phyloP scores from a whole-genome alignment of 169 alveolate genomes.

The Eimeria acervulina region DNA sequence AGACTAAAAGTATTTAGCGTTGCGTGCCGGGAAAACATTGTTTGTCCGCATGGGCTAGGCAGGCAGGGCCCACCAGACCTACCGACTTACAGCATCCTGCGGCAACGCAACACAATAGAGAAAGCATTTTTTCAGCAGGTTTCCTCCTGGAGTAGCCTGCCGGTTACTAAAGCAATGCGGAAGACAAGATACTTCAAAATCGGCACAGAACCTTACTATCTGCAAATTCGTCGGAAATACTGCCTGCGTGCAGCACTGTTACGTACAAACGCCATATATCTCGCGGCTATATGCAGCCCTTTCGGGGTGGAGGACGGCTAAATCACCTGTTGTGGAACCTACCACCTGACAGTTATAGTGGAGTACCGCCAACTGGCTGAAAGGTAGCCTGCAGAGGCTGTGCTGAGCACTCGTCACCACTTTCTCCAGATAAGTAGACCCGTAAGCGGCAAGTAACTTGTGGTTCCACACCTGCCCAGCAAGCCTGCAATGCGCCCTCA shows the following conservation, averaged over 20 bases:
- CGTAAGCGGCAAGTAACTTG: not conserved
- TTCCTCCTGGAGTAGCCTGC: not conserved
- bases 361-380: not conserved
- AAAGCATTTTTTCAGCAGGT: not conserved
- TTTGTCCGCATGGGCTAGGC: not conserved
- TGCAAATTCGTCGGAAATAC: not conserved
- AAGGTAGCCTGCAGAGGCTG: not conserved
- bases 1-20: not conserved
- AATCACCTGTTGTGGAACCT: not conserved
- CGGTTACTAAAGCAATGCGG: not conserved
- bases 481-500: not conserved
- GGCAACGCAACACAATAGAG: constrained; percentile 2
- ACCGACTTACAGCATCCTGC: constrained; percentile 53
- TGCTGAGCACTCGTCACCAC: not conserved
- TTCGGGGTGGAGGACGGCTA: not conserved
- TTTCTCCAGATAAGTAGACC: not conserved
- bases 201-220: not conserved
- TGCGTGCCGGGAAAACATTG: not conserved
- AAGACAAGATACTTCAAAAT: not conserved
- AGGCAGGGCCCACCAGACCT: not conserved
- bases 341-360: constrained; percentile 4
- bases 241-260: not conserved
- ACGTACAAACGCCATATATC: not conserved
- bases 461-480: not conserved
- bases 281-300: not conserved